Conservation (phyloP, 768 basidiomycete species). For the Mycena leptocephala region DNA sequence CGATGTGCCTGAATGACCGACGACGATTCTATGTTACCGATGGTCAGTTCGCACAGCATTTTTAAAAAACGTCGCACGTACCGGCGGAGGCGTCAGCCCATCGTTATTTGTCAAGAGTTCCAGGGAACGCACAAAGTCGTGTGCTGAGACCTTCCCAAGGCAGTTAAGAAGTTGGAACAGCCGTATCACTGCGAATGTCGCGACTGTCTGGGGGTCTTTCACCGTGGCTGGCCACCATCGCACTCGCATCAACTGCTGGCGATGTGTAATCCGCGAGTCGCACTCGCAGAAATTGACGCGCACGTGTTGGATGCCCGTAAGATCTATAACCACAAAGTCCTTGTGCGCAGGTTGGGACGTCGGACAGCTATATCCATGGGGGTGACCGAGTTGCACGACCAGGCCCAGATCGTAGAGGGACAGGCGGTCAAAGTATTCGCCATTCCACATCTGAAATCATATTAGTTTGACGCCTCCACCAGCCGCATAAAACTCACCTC, state of each 20-base stretch:
- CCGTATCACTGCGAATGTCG: background rate
- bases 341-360: background rate
- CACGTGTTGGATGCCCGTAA: background rate
- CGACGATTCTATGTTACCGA: background rate
- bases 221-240: conserved; percentile 32
- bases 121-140: background rate
- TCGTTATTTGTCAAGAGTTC: conserved; percentile 20
- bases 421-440: background rate
- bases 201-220: background rate
- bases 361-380: background rate
- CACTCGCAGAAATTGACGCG: conserved; percentile 2
- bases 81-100: background rate
- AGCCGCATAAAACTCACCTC: background rate
- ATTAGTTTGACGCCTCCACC: no score
- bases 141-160: background rate
- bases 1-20: background rate
- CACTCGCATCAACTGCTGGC: conserved; percentile 25
- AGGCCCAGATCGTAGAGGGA: background rate
- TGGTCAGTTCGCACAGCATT: no score
- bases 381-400: conserved; percentile 1
- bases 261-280: background rate
- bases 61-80: background rate
- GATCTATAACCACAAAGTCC: background rate
- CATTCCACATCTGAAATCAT: background rate
- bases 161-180: conserved; percentile 14